Base-by-base conservation (phyloP, 495 filamentous ascomycete species). In the Penicillium bialowiezense region DNA sequence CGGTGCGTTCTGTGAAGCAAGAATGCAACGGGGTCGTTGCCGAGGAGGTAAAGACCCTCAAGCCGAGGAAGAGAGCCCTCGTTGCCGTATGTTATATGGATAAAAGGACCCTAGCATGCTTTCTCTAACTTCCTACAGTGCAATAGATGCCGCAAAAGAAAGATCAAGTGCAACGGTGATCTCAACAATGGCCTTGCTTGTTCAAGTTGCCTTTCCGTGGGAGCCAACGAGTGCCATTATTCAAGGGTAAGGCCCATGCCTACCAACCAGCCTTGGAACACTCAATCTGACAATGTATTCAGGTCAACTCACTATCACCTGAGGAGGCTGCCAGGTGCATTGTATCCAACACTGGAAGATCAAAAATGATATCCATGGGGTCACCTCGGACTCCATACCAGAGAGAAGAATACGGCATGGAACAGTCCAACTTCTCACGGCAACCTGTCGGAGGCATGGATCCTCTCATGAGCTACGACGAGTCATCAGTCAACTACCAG, bases 81-180 rank as follows among this genome's bases (percentile, higher is more conserved):
- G 80, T 90, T 29, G 87, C 87, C 31, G 87, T 90, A 78, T 70
- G 84, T 54, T 5, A 5, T 52, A n/a, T 45, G 7, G 9, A 18
- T 31, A 36, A 15, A 20, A 31, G 21, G 39, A 53, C 62, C 41
- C 51, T 47, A 39, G 19, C 13, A 1, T 35, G 14, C 13, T 23
- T 7, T 45, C 15, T 51, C 51, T 62, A 24, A 60, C 44, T 18
- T 28, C 20, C 3, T 13, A 26, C 52, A 97, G 93, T 98, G 93
- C 68, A 81, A 80, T 23, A 83, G 93, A 51, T 98, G 93, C 63
- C 84, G 93, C 41, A 91, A 91, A 65, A 79, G 93, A 43, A 98
- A 98, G 74, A 98, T 98, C 59, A 87, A 90, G 63, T 98, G 93
- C 72, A 96, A 88, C 51, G 93, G 92, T 26, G 91, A 97, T 64